Evolutionary conservation across 164 flowering plant species (phyloP), one percentile per base, ranked within the genome.

Genomic region (Chimonanthus salicifolius): DNA sequence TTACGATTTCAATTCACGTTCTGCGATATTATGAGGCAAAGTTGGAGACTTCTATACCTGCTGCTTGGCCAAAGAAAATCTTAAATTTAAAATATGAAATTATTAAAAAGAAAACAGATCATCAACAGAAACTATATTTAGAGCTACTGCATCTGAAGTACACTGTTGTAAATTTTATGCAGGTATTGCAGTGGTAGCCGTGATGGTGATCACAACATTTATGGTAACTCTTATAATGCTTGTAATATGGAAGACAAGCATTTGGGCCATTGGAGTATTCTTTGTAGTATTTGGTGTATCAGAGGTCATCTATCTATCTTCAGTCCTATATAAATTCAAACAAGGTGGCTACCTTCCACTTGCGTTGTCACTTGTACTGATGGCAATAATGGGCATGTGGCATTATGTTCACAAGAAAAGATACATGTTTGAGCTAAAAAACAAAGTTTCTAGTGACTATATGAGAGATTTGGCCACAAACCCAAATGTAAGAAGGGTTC

Each of bases 171-270:
- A 21, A 5, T 65, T 62, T 50, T 58, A 51, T 83, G 79, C 85
- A 90, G 92, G 96, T 47, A 87, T 89, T 69, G 97, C 94, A 54
- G 97, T 91, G 77, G 84, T 87, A n/a, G 74, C 84, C 49, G 94
- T 84, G 1, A 85, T 86, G 90, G 68, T 83, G 70, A 85, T 88
- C 77, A 90, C 93, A 67, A 88, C 97, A 20, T 68, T 72, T 49
- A 20, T 92, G 81, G 84, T 86, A 5, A 77, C 85, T 33, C 83
- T 90, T 4, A 84, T 92, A 43, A 90, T 90, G 92, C 87, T 88
- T 0, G 60, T 88, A 2, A 83, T 88, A 77, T 91, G 97, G 97
- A 87, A 87, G 81, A 78, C 82, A 49, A 83, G 73, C 72, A 83
- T 88, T 46, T 81, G 80, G 81, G 82, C 71, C 78, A 80, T 88